phyloP scores from a whole-genome alignment of 805 yeast species.

The Tetrapisispora namnaoensis region DNA sequence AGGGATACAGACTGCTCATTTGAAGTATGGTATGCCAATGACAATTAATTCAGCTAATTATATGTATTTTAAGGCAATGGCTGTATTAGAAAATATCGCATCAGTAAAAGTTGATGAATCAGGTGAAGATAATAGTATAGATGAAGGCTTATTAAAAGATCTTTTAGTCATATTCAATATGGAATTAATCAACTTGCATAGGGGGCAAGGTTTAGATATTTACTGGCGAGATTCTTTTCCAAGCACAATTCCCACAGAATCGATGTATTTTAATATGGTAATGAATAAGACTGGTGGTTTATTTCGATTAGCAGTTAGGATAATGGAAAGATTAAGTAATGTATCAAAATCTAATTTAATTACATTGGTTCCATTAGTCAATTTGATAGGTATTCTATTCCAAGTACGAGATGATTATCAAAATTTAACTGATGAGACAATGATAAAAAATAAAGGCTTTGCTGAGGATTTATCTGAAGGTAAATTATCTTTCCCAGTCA shows the following conservation, averaged over 20 bases:
- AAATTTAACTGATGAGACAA: conserved; percentile 42
- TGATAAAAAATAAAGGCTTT: conserved; percentile 59
- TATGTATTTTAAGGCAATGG: conserved; percentile 67
- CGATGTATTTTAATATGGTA: conserved; percentile 70
- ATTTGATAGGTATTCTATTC: conserved; percentile 69
- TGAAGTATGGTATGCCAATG: conserved; percentile 64
- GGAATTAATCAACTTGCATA: conserved; percentile 71
- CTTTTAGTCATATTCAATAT: conserved; percentile 43
- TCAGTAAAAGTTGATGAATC: conserved; percentile 5
- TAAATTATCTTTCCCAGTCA: conserved; percentile 75
- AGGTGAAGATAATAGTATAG: conserved; percentile 2
- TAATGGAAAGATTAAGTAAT: conserved; percentile 38
- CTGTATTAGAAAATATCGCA: conserved; percentile 28
- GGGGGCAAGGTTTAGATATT: conserved; percentile 85
- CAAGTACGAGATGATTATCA: conserved; percentile 81
- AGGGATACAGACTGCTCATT: conserved; percentile 73
- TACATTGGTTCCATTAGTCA: conserved; percentile 51
- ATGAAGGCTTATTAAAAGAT: conserved; percentile 15
- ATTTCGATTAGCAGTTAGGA: conserved; percentile 60
- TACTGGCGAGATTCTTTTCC: conserved; percentile 68
- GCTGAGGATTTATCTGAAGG: conserved; percentile 88
- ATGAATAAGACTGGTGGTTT: conserved; percentile 85
- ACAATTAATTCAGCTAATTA: conserved; percentile 78
- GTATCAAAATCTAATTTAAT: conserved; percentile 1
- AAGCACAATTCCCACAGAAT: conserved; percentile 43